Base-by-base conservation (phyloP, 164 flowering plant species). In the Taxillus chinensis region DNA sequence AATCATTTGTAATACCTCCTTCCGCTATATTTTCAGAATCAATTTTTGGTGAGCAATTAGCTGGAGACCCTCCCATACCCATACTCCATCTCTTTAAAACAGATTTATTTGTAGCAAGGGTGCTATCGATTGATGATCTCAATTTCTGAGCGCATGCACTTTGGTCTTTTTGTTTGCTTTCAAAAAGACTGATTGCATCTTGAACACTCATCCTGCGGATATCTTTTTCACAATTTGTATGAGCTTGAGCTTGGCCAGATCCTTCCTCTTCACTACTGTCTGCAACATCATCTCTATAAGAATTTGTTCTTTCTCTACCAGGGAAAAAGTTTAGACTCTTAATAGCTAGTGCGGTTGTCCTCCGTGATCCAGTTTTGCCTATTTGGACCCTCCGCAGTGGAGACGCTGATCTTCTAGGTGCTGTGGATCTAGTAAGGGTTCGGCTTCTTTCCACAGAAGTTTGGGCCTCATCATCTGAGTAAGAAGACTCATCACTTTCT, bases 1-100 rank as follows among this genome's bases (percentile, higher is more conserved):
- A 75, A 67, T 53, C 60, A 12, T 56, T 58, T 27, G 10, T 17
- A 50, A 39, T 41, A 63, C 67, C 79, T 62, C n/a, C 64, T 62
- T 15, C 51, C 39, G 4, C 73, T 45, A 54, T 62, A 68, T 70
- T 71, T 63, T 78, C 83, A 59, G 70, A 57, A 61, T 60, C 62
- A 77, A 52, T 62, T 57, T 81, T 85, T 55, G 61, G 45, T 51
- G 61, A 65, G 64, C 70, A 52, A 49, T 68, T 80, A 12, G 68
- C 41, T 51, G 86, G 73, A 49, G 78, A 63, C 60, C 84, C 92
- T 13, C 84, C 82, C 73, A 76, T 69, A 64, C 90, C 87, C 9
- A 86, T 65, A 80, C 93, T 92, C 98, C 98, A 92, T 77, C 95
- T 84, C 76, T 92, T 82, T 75, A 87, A 70, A 8, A 89, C 96